Percentiles rank a stretch among this genome's conserved stretches.
phyloP scores from a whole-genome alignment of 768 basidiomycete genomes.

The Sporobolomyces roseus region DNA sequence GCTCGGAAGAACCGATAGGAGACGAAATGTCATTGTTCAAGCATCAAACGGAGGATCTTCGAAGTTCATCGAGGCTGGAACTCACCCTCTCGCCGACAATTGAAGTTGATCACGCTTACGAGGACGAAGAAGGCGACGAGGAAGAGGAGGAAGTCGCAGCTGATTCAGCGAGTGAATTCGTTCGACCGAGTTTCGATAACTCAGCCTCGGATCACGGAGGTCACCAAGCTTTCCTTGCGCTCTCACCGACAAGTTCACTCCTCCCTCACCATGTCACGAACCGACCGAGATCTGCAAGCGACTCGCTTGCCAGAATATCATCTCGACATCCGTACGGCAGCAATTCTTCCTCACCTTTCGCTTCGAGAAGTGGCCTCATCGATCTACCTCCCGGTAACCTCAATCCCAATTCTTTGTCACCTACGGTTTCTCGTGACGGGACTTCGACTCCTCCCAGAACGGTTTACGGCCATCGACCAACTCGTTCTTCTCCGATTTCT shows the following conservation, averaged over 20 bases:
- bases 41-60: slow-evolving; percentile 10
- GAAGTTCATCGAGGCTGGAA: not conserved
- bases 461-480: not conserved
- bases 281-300: slow-evolving; percentile 18
- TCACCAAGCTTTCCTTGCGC: not conserved
- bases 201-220: slow-evolving; percentile 10
- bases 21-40: slow-evolving; percentile 36
- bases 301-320: slow-evolving; percentile 4
- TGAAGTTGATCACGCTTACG: not conserved
- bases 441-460: not conserved
- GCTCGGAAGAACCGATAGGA: slow-evolving; percentile 22
- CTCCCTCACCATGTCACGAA: too few species aligned
- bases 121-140: slow-evolving; percentile 3
- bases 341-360: slow-evolving; percentile 22
- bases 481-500: slow-evolving; percentile 18
- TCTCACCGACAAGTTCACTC: not conserved
- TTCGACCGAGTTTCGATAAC: slow-evolving; percentile 24
- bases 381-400: slow-evolving; percentile 13
- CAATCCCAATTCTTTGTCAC: not conserved
- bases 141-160: not conserved
- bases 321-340: slow-evolving; percentile 10
- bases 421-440: not conserved
- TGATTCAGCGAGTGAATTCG: slow-evolving; percentile 10
- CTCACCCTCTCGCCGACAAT: not conserved
- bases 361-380: slow-evolving; percentile 29